Conservation (phyloP, 805 yeast species). For the Myxozyma geophila region DNA sequence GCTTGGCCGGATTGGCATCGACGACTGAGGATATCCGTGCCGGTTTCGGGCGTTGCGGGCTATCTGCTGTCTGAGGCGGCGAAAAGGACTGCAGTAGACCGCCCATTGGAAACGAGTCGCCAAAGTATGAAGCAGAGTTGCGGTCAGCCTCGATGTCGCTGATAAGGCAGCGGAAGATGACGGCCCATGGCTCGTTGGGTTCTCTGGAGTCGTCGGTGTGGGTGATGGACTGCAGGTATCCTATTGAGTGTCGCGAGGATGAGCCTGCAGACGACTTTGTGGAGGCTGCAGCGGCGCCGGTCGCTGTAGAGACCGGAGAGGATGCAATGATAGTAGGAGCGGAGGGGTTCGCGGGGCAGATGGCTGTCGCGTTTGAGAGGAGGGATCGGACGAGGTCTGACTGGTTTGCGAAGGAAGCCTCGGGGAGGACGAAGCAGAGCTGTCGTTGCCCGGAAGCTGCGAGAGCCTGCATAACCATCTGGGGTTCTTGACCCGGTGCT, state of each 20-base stretch:
- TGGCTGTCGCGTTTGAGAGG: neutral
- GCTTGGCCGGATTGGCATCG: neutral
- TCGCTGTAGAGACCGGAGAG: too few species aligned
- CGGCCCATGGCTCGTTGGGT: slow-evolving; percentile 6
- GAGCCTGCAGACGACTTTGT: neutral
- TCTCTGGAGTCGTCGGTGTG: neutral
- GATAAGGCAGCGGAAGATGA: slow-evolving; percentile 11
- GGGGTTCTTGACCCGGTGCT: too few species aligned
- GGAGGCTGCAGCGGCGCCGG: neutral
- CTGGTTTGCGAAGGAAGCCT: neutral
- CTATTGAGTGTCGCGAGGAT: neutral
- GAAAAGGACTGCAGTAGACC: slow-evolving; percentile 12
- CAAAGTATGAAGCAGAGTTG: slow-evolving; percentile 13
- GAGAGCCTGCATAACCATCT: neutral
- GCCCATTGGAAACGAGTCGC: slow-evolving; percentile 24
- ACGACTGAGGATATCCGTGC: slow-evolving; percentile 10
- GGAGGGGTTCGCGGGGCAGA: too few species aligned
- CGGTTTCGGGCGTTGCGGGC: neutral
- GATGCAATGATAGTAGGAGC: too few species aligned
- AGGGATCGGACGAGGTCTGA: neutral
- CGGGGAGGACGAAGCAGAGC: slow-evolving; percentile 10
- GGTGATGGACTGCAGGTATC: neutral
- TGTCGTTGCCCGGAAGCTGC: neutral
- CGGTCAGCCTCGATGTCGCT: slow-evolving; percentile 5
- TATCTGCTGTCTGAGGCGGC: neutral